Conservation (phyloP, 164 flowering plant genomes). For the Piper betle region DNA sequence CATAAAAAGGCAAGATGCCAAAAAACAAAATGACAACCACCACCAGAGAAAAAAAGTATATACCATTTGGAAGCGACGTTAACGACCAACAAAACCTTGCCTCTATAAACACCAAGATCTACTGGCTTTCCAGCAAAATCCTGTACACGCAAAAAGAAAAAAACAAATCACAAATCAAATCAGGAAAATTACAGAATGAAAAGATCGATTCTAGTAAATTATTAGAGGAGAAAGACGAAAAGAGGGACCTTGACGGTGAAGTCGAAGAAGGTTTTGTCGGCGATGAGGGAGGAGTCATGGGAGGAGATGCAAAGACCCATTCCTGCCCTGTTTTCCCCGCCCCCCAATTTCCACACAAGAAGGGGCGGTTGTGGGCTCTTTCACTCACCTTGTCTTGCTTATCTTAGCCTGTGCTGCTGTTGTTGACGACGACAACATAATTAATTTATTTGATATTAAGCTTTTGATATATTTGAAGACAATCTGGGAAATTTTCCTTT, state of each 20-base stretch:
- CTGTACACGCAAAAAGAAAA: conserved; percentile 20
- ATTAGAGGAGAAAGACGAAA: background rate
- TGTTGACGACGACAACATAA: no score
- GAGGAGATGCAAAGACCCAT: background rate
- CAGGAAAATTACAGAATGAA: no score
- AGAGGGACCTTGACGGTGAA: conserved; percentile 56
- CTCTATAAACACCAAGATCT: conserved; percentile 50
- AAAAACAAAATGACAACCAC: background rate
- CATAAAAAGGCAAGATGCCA: background rate
- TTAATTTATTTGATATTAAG: no score
- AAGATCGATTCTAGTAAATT: background rate
- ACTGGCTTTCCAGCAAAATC: conserved; percentile 60
- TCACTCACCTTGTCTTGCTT: background rate
- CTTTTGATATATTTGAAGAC: no score
- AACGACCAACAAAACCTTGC: conserved; percentile 72
- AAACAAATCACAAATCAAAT: background rate
- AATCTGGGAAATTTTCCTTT: no score
- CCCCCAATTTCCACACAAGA: background rate
- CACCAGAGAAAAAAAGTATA: background rate
- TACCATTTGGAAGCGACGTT: conserved; percentile 96
- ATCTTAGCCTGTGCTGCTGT: no score
- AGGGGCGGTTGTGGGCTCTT: background rate
- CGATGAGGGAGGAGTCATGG: background rate
- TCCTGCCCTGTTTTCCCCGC: background rate
- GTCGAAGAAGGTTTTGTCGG: conserved; percentile 44